phyloP scores from a whole-genome alignment of 208 protist species.

The Leishmania turanica region DNA sequence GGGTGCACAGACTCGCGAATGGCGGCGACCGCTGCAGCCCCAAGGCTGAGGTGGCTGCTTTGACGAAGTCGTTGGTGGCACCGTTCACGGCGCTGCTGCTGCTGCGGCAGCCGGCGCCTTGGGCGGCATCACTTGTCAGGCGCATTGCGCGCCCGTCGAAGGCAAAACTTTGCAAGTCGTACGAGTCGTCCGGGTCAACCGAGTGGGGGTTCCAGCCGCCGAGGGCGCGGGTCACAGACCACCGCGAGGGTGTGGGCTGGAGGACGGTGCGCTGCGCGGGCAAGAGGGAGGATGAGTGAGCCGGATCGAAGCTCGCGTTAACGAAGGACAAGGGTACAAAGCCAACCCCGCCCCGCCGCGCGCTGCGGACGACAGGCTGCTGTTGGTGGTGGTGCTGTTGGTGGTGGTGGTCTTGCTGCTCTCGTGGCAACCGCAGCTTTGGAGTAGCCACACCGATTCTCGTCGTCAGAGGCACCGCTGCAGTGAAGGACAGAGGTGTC shows the following conservation, averaged over 20 bases:
- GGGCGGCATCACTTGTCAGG: constrained; percentile 6
- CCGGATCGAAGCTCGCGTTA: neutral
- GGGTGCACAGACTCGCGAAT: neutral
- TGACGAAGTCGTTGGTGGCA: constrained; percentile 17
- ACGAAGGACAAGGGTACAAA: constrained; percentile 21
- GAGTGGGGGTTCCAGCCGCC: constrained; percentile 4
- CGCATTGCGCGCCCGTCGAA: constrained; percentile 16
- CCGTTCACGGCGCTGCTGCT: constrained; percentile 5
- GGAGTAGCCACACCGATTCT: neutral
- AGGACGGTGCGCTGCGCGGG: neutral
- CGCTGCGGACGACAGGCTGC: neutral
- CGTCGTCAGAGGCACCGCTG: too few relatives aligned
- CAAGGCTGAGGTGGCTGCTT: constrained; percentile 8
- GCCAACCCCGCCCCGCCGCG: constrained; percentile 2
- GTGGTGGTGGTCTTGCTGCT: neutral
- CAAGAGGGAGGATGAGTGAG: neutral
- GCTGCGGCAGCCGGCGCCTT: neutral
- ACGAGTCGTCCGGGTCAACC: constrained; percentile 6
- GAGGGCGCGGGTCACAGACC: neutral
- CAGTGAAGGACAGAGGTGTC: neutral
- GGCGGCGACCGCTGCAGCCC: neutral
- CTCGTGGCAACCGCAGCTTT: neutral
- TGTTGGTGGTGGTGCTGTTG: neutral
- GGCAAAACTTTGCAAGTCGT: constrained; percentile 19
- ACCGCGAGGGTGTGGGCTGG: neutral